A percentile compares a stretch with the other conserved stretches of the same genome.
Evolutionary conservation across 768 basidiomycete genomes (phyloP).

Genomic region (Pholiota conissans): DNA sequence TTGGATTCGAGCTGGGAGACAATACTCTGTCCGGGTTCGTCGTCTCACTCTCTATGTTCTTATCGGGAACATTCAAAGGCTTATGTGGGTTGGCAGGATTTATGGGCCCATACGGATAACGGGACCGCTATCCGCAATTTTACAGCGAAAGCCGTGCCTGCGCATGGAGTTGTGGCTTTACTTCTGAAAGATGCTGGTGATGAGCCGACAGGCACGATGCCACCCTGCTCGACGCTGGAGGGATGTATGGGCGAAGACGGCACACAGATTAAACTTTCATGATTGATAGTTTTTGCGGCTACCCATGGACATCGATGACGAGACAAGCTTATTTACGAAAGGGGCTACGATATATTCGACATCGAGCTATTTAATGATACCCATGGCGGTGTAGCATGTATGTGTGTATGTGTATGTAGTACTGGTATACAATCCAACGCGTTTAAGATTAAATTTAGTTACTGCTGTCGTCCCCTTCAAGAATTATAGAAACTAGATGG

Average conservation of each 20-base stretch:
- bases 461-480: neutral
- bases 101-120: constrained; percentile 74
- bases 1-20: constrained; percentile 67
- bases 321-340: neutral
- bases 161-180: constrained; percentile 70
- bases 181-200: constrained; percentile 66
- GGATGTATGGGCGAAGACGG: constrained; percentile 67
- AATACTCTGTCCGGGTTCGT: constrained; percentile 64
- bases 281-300: too few species aligned
- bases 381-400: neutral
- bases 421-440: neutral
- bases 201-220: constrained; percentile 58
- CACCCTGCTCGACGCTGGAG: constrained; percentile 54
- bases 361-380: neutral
- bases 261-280: constrained; percentile 30
- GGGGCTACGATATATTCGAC: neutral
- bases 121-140: constrained; percentile 65
- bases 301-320: neutral
- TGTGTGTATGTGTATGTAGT: neutral
- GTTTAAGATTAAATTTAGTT: neutral
- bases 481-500: neutral
- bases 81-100: constrained; percentile 44
- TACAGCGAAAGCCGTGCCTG: constrained; percentile 50
- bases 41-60: neutral
- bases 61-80: neutral